Percentiles rank a stretch among this genome's conserved stretches.
Evolutionary conservation across 2,329 filamentous ascomycete species (phyloP).

Genomic region (Truncatella angustata): DNA sequence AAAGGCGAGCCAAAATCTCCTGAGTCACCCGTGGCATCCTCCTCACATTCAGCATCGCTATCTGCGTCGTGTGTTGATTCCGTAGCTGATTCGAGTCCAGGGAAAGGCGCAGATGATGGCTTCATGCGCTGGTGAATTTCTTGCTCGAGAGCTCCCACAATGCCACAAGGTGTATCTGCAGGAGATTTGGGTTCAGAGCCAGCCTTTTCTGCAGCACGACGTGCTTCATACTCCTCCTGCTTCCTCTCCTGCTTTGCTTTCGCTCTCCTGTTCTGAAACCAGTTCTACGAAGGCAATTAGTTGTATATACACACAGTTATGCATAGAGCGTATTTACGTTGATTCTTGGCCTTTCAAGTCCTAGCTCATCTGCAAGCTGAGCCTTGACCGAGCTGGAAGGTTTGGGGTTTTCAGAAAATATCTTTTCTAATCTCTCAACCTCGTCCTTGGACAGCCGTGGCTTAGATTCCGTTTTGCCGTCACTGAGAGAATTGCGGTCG

Average conservation of each 20-base stretch:
- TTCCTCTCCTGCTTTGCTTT: constrained; percentile 65
- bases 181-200: constrained; percentile 33
- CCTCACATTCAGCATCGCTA: constrained; percentile 16
- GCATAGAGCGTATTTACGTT: constrained; percentile 46
- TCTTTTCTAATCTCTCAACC: constrained; percentile 65
- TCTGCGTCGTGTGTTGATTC: constrained; percentile 15
- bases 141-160: constrained; percentile 23
- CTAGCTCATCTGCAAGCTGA: constrained; percentile 58
- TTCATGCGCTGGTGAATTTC: constrained; percentile 31
- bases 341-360: constrained; percentile 62
- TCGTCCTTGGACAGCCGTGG: constrained; percentile 70
- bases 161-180: constrained; percentile 8
- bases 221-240: constrained; percentile 47
- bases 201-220: constrained; percentile 36
- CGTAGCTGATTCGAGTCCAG: constrained; percentile 22
- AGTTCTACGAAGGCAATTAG: constrained; percentile 50
- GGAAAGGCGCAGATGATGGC: constrained; percentile 36
- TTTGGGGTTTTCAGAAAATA: constrained; percentile 64
- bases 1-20: constrained; percentile 14
- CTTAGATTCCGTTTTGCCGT: constrained; percentile 38
- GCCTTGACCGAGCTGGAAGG: constrained; percentile 62
- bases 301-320: constrained; percentile 12
- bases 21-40: constrained; percentile 14
- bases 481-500: constrained; percentile 22
- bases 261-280: constrained; percentile 67